Base-by-base conservation (phyloP, 129 eudicot genomes). In the Artemisia annua region DNA sequence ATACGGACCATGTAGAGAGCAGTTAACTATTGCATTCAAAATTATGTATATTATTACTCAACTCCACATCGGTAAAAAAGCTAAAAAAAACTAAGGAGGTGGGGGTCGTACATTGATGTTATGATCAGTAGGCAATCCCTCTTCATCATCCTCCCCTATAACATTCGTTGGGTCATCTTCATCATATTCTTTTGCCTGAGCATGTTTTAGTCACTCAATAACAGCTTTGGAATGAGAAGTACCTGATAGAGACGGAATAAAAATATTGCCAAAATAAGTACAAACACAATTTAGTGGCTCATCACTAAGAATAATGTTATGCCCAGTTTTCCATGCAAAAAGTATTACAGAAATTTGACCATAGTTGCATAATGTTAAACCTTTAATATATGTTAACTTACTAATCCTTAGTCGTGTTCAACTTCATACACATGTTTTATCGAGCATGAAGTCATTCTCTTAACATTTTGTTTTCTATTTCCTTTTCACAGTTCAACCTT, bases 191-290 rank as follows among this genome's bases (percentile, higher is more conserved):
- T 79, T 59, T 35, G 68, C 72, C 55, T 80, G 84, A 13, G 82
- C 89, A 74, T 87, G 72, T 72, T 84, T 55, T 69, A 93, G 59
- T 71, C 72, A 86, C 66, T 87, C 79, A 48, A 86, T 85, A 68
- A 93, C 87, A 43, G 11, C 75, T 75, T 85, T 70, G 67, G 82
- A 89, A 78, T 84, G 90, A 71, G 96, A 89, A 79, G 49, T 75
- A 81, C 81, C 98, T 93, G 94, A 66, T 81, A 67, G 13, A 51
- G 1, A 51, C 14, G 7, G 20, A 28, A 57, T 66, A 26, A 26
- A 30, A 30, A 30, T 30, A 30, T 30, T 30, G 35, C 35, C 4
- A 30, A 30, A 30, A 30, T 30, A 30, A 30, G 35, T 30, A 30
- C 35, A 30, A 4, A 3, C 35, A 30, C 35, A 30, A 30, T 30